Base-by-base conservation (phyloP, 805 yeast species). In the Spathaspora hagerdaliae region DNA sequence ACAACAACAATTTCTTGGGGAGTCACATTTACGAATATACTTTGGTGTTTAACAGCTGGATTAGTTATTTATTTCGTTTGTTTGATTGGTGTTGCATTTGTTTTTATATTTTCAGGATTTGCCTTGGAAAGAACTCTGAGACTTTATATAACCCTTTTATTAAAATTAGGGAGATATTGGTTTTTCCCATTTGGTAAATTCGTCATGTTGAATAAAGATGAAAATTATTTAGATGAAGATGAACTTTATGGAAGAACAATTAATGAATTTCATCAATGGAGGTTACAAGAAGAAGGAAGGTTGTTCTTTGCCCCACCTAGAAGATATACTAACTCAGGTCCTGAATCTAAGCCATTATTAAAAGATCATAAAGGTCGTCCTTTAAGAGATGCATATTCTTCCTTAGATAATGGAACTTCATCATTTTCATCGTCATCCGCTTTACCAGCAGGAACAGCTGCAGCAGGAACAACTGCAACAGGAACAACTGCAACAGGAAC, bases 101-200 rank as follows among this genome's bases (percentile, higher is more conserved):
- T 81, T 12, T 66, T 78, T 34, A 43, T 74, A 1, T 46, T 65
- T 6, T 70, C 77, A 2, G 55, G 65, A 53, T 50, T 63, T 74
- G 59, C 73, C 71, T 36, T 62, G 69, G 54, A 74, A 69, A 49
- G 77, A 68, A 58, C 75, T 64, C 77, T 85, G 41, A 65, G 79
- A 34, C 78, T 77, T 15, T 91, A 91, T 55, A 82, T 86, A 2
- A 73, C 64, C 42, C 68, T 85, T 13, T 71, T 84, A 27, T 75
- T 76, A 62, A 73, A 76, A 29, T 64, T 90, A 37, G 94, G 89
- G 1, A 64, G 65, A n/a, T 94, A 87, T 59, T 70, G 90, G 58
- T 66, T 87, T 24, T 78, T 74, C 63, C 99, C 99, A 4, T 94
- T 92, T 71, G 98, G 98, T 3, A 88, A 85, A 56, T 82, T 88